These are phyloP conservation scores for Pseudocercospora cruenta DNA, from an alignment of 2,329 filamentous ascomycete genomes.

Conservation along the genomic window DNA sequence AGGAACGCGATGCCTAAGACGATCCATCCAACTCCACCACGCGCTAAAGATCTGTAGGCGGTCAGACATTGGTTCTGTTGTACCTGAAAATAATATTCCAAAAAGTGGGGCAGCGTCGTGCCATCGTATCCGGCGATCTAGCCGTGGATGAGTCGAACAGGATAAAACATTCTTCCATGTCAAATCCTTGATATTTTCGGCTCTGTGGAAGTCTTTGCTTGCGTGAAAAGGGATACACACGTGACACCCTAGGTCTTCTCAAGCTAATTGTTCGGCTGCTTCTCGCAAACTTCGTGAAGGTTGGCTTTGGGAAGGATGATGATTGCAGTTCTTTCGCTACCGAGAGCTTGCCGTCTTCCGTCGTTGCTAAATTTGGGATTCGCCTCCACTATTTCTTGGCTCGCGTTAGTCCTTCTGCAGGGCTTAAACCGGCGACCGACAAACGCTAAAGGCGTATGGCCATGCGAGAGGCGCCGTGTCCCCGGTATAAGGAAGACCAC, in stretches of 20 bases:
- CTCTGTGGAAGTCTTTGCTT: background rate
- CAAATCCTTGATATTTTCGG: background rate
- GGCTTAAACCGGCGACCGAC: background rate
- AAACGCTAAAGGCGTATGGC: background rate
- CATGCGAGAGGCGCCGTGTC: background rate
- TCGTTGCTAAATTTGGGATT: background rate
- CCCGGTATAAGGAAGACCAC: background rate
- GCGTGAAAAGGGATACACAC: too few relatives aligned
- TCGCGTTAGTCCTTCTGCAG: background rate
- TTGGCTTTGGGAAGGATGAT: too few relatives aligned
- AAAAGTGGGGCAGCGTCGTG: background rate
- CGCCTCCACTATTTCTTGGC: background rate
- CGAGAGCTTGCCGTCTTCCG: background rate
- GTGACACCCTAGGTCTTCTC: too few relatives aligned
- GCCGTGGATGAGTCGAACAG: background rate
- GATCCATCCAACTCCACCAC: background rate
- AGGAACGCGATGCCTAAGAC: background rate
- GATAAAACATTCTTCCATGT: background rate
- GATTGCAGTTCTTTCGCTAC: too few relatives aligned
- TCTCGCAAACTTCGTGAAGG: too few relatives aligned
- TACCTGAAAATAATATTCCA: background rate
- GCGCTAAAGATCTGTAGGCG: background rate
- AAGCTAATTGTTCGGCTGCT: background rate
- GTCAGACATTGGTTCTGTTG: slow-evolving; percentile 1
- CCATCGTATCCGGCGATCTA: background rate